Conservation (phyloP, 257 asterid species). For the Petunia secreta region DNA sequence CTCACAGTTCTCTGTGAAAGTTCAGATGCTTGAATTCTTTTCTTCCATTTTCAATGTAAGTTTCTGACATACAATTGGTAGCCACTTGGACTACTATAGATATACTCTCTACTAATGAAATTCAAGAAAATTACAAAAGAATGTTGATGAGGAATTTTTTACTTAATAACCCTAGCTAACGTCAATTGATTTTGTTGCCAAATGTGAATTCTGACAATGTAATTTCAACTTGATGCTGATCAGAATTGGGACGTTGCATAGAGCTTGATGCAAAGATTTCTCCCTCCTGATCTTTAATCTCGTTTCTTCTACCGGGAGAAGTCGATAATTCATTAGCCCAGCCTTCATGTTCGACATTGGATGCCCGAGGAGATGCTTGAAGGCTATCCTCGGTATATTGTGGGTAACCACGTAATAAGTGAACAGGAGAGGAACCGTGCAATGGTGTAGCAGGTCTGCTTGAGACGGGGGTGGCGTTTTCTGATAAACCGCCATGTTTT, state of each 20-base stretch:
- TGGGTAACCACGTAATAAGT: conserved; percentile 14
- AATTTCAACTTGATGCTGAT: conserved; percentile 17
- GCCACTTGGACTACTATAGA: no score
- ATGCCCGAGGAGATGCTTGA: conserved; percentile 29
- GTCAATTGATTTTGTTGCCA: background rate
- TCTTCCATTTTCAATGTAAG: background rate
- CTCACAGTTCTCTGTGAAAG: background rate
- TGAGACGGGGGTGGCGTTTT: conserved; percentile 18
- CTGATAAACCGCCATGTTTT: conserved; percentile 3
- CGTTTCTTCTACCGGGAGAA: background rate
- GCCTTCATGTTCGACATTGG: conserved; percentile 28
- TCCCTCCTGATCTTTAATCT: background rate
- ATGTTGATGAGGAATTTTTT: no score
- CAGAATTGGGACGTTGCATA: background rate
- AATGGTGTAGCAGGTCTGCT: conserved; percentile 36
- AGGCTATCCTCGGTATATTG: conserved; percentile 25
- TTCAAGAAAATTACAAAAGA: no score
- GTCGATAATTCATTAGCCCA: conserved; percentile 22
- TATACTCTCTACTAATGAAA: no score
- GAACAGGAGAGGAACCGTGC: conserved; percentile 22
- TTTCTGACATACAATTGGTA: background rate
- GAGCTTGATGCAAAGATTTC: conserved; percentile 10
- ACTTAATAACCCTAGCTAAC: no score
- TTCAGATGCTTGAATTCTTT: background rate
- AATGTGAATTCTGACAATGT: conserved; percentile 16